Evolutionary conservation across 768 basidiomycete species (phyloP), one percentile per base, ranked within the genome.

Genomic region (Hydnomerulius pinastri): DNA sequence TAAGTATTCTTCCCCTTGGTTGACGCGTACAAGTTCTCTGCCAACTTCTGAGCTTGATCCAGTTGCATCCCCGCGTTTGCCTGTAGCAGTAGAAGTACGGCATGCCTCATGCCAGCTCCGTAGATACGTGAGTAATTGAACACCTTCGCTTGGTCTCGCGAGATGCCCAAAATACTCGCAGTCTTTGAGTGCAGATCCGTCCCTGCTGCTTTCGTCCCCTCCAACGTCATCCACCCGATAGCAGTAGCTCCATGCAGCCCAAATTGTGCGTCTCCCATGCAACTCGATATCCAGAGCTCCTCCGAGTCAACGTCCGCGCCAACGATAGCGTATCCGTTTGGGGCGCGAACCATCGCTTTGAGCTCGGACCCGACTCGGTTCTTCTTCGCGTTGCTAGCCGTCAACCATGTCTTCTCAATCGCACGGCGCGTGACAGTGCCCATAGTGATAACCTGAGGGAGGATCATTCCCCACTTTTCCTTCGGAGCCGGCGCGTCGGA

Each of bases 121-220:
- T 98, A 98, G 58, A 99, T 97, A 29, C 96, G 85, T 37, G 96
- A 97, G 62, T 98, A 99, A 65, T 99, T 99, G 82, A 99, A 99
- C 29, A 95, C 92, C 68, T 99, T 98, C 27, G 97, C 96, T 58
- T 90, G 86, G 62, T 98, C 93, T 27, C 96, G 82, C 33, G 92
- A 90, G 56, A 95, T 95, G 15, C 91, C 90, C 32, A 98, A 75
- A 62, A 98, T 98, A 51, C 71, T 82, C 10, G 96, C 97, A 2
- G 95, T 96, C 73, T 97, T 97, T 10, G 95, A 98, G 63, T 98
- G 96, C 25, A 99, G 71, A 71, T 99, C 96, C 6, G 96, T 98
- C 5, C 94, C 94, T 0, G 89, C 87, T 0, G 86, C 79, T 70
- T 98, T 98, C 13, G 95, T 96, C 1, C 97, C 95, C 68, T 98